A percentile compares a stretch with the other conserved stretches of the same genome.
These are phyloP conservation scores for Theobroma cacao DNA, from an alignment of 345 rosid species.

Conservation along the genomic window DNA sequence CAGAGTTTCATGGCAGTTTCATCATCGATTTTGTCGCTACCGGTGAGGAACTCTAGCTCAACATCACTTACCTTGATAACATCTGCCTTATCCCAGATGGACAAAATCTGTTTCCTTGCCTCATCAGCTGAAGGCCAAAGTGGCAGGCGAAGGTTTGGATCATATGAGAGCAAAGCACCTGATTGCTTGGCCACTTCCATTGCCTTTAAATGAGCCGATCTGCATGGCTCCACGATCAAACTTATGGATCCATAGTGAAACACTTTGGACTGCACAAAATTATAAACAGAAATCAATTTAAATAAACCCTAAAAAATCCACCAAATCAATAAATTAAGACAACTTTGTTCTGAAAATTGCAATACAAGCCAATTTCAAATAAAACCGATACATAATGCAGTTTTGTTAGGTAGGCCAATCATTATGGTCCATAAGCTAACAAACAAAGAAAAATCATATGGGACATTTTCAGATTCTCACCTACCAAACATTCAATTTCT, in stretches of 20 bases:
- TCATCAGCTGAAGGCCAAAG: conserved; percentile 89
- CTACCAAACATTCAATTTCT: not conserved
- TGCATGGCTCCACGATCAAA: conserved; percentile 96
- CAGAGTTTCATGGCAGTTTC: conserved; percentile 79
- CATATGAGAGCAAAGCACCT: conserved; percentile 89
- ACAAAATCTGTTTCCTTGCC: conserved; percentile 81
- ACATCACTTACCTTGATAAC: conserved; percentile 90
- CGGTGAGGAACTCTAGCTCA: conserved; percentile 94
- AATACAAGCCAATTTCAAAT: not conserved
- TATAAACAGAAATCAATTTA: not conserved
- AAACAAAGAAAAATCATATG: not conserved
- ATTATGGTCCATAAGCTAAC: not conserved
- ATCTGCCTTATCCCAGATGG: conserved; percentile 98
- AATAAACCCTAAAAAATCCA: not conserved
- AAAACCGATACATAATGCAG: not conserved
- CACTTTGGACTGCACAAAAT: conserved; percentile 58
- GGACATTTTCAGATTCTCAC: not conserved
- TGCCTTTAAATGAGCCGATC: conserved; percentile 90
- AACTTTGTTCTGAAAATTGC: not conserved
- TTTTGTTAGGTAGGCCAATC: not conserved
- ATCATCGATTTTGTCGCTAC: conserved; percentile 72
- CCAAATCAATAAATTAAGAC: not conserved
- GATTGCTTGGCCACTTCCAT: conserved; percentile 90
- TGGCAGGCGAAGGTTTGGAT: conserved; percentile 92
- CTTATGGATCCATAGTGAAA: conserved; percentile 98